Base-by-base conservation (phyloP, 2,329 filamentous ascomycete genomes). In the Coleophoma eucalyptorum region DNA sequence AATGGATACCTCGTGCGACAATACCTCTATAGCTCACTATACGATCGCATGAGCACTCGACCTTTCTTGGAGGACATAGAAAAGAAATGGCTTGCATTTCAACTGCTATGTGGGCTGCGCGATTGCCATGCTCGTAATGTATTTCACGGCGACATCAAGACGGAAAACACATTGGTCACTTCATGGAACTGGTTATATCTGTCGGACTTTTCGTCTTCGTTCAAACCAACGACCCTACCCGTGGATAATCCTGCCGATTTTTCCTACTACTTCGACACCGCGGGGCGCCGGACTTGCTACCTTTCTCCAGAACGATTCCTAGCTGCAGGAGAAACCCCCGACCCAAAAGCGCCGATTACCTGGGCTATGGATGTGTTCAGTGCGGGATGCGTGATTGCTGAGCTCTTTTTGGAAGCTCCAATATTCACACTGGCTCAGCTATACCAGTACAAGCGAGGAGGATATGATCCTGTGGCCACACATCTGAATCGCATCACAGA, bases 331-430 rank as follows among this genome's bases (percentile, higher is more conserved):
- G 81, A 87, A 58, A 79, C 83, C 18, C 78, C 83, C 6, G 80
- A 86, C 50, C 67, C 81, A 66, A 74, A 82, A 72, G 71, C 84
- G 62, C 84, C 79, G 4, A 72, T 87, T 48, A 87, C 83, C 44
- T 97, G 93, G 92, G 93, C 94, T 35, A 99, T 99, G 95, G 94
- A 99, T 66, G 87, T 99, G 34, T 99, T 99, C 73, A 97, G 94
- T 68, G 88, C 87, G 19, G 94, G 94, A 7, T 99, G 95, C 66
- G 92, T 97, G 37, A 96, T 99, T 62, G 94, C 94, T 1, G 94
- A 99, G 68, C 78, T 99, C 35, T 97, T 99, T 59, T 80, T 97
- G 5, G 94, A 99, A 70, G 81, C 91, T 0, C 92, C 95, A 8
- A 93, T 97, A n/a, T 97, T 99, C 70, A 96, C 85, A n/a, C 78